Evolutionary conservation across 768 basidiomycete genomes (phyloP).

Genomic region (Tubosaeta sp.): DNA sequence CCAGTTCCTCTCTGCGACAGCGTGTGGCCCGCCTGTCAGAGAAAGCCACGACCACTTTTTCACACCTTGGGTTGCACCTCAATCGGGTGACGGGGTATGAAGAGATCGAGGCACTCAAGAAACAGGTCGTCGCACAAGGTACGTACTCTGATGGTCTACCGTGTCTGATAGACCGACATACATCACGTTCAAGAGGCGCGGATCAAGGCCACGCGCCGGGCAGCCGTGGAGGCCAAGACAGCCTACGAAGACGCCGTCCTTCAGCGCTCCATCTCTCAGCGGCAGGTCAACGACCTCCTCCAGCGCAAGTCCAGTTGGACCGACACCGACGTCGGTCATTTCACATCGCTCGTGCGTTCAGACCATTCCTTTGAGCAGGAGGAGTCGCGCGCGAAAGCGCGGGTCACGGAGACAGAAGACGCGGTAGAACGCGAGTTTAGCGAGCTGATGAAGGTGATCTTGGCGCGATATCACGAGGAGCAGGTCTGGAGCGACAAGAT

Average conservation of each 20-base stretch:
- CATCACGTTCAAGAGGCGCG: constrained; percentile 53
- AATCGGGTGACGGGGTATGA: constrained; percentile 92
- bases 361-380: constrained; percentile 86
- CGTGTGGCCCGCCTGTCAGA: constrained; percentile 57
- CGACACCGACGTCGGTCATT: constrained; percentile 80
- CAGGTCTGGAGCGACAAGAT: constrained; percentile 99
- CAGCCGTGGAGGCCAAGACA: constrained; percentile 67
- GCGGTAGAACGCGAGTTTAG: constrained; percentile 84
- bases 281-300: constrained; percentile 93
- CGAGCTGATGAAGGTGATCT: constrained; percentile 82
- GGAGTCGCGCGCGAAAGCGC: constrained; percentile 65
- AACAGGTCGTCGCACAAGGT: constrained; percentile 80
- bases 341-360: constrained; percentile 85
- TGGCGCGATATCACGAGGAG: constrained; percentile 95
- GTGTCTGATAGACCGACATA: constrained; percentile 3
- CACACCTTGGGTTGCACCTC: constrained; percentile 70
- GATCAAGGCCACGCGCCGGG: constrained; percentile 63
- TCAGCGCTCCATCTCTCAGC: constrained; percentile 79
- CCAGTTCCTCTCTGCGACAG: constrained; percentile 37
- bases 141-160: constrained; percentile 20
- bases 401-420: constrained; percentile 66
- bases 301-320: constrained; percentile 93
- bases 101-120: constrained; percentile 79
- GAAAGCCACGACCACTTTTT: constrained; percentile 55
- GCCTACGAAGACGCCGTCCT: constrained; percentile 77